phyloP scores from a whole-genome alignment of 176 grass and related monocot genomes.

The Hordeum marinum region DNA sequence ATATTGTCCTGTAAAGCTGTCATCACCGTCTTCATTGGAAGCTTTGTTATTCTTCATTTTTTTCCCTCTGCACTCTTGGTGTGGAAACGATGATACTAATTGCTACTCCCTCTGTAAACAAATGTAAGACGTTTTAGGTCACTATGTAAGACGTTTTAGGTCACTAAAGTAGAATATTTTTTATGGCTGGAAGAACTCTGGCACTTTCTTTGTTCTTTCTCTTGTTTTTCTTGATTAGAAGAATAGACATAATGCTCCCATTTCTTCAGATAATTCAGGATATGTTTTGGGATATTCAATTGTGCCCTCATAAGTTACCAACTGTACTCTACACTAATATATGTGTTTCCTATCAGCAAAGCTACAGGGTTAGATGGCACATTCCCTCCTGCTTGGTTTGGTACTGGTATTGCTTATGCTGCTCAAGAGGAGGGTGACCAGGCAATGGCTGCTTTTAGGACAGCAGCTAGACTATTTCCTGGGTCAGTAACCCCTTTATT shows the following conservation, averaged over 20 bases:
- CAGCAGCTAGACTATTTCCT: constrained; percentile 90
- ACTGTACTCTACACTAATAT: constrained; percentile 23
- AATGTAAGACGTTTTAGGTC: no score
- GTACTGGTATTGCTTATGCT: constrained; percentile 83
- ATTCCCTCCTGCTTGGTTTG: constrained; percentile 96
- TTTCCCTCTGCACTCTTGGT: not conserved
- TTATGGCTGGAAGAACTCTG: not conserved
- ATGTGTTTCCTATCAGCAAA: constrained; percentile 58
- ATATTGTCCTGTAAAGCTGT: constrained; percentile 1
- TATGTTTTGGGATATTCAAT: not conserved
- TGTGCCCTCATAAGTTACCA: not conserved
- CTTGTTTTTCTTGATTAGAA: not conserved
- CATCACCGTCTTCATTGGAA: not conserved
- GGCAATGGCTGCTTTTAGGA: constrained; percentile 91
- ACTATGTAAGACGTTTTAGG: no score
- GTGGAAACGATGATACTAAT: not conserved
- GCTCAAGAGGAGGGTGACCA: constrained; percentile 94
- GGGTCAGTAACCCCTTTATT: constrained; percentile 52
- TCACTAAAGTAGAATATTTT: not conserved
- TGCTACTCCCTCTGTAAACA: not conserved
- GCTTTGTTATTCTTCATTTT: not conserved
- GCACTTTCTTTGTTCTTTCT: not conserved
- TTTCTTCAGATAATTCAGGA: not conserved
- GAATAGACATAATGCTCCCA: not conserved
- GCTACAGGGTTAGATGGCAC: constrained; percentile 81